Conservation (phyloP, 305 asterid species). For the Withania somnifera region DNA sequence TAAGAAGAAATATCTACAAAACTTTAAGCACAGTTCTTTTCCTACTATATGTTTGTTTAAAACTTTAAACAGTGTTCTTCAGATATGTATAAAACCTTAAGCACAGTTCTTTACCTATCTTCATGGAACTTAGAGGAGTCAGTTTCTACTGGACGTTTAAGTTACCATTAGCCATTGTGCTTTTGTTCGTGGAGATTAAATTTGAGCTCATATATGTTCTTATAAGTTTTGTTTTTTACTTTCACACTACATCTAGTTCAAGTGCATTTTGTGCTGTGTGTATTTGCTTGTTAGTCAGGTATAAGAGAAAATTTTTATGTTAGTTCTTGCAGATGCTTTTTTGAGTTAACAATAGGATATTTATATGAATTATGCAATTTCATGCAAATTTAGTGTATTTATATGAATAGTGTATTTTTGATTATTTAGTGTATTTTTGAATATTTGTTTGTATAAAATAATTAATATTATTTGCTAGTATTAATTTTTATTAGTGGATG, state of each 20-base stretch:
- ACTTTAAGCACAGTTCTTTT: background rate
- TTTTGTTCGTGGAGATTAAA: background rate
- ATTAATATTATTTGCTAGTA: too few relatives aligned
- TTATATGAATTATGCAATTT: too few relatives aligned
- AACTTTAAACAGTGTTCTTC: background rate
- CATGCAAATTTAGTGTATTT: too few relatives aligned
- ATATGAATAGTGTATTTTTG: too few relatives aligned
- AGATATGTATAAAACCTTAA: background rate
- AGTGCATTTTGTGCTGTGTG: background rate
- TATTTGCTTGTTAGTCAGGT: background rate
- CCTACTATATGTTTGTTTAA: background rate
- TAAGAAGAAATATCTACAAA: background rate
- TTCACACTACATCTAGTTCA: background rate
- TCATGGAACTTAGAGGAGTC: background rate
- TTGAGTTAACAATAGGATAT: background rate
- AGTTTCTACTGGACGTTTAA: background rate
- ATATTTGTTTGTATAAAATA: too few relatives aligned
- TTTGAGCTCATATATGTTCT: background rate
- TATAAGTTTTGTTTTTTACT: background rate
- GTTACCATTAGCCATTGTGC: background rate
- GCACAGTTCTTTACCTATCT: background rate
- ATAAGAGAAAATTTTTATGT: background rate
- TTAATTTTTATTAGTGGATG: too few relatives aligned
- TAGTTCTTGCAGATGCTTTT: background rate
- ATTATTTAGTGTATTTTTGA: too few relatives aligned